Evolutionary conservation across 2,329 filamentous ascomycete species (phyloP).

Genomic region (Neopestalotiopsis sp.): DNA sequence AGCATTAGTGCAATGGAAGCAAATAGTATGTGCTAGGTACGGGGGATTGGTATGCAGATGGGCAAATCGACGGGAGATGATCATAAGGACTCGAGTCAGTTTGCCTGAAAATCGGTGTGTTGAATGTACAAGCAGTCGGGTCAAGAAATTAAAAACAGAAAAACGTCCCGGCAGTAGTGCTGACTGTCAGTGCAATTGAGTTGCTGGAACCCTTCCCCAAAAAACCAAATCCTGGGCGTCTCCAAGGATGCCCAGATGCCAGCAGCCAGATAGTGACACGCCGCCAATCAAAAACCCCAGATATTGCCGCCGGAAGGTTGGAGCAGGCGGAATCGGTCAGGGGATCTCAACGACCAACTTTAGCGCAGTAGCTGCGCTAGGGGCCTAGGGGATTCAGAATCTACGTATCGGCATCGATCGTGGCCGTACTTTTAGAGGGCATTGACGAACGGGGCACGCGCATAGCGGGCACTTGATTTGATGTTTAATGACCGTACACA

Average conservation of each 20-base stretch:
- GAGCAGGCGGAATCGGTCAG: neutral
- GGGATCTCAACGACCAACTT: neutral
- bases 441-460: neutral
- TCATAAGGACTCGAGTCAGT: neutral
- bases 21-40: neutral
- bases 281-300: slow-evolving; percentile 1
- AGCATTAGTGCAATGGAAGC: neutral
- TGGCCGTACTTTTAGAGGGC: neutral
- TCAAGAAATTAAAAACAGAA: neutral
- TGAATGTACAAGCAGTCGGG: neutral
- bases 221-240: neutral
- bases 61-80: neutral
- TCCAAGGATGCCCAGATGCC: neutral
- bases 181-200: neutral
- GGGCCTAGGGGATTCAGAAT: neutral
- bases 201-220: neutral
- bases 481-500: neutral
- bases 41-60: neutral
- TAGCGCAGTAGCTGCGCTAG: neutral
- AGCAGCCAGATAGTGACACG: neutral
- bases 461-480: neutral
- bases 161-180: neutral
- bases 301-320: neutral
- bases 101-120: neutral
- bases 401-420: neutral